These are phyloP conservation scores for Xanthoconium stramineum DNA, from an alignment of 768 basidiomycete species.

Conservation along the genomic window DNA sequence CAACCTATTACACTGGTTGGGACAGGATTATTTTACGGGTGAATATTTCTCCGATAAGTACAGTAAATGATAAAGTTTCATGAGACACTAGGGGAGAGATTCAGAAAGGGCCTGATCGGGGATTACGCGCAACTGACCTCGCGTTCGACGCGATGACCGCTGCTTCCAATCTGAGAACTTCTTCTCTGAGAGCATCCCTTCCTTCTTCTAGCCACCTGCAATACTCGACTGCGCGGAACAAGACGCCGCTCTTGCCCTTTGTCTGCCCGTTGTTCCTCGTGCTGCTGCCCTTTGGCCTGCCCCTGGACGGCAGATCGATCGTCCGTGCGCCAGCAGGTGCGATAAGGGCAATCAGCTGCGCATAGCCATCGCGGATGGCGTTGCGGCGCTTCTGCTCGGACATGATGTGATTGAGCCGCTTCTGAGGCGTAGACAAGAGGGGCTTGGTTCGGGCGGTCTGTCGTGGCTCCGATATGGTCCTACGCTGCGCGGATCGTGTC, in stretches of 20 bases:
- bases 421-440: conserved; percentile 79
- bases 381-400: conserved; percentile 93
- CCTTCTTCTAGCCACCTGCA: conserved; percentile 85
- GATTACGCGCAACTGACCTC: conserved; percentile 13
- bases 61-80: neutral
- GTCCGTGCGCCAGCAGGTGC: conserved; percentile 73
- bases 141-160: conserved; percentile 24
- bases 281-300: conserved; percentile 77
- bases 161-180: conserved; percentile 65
- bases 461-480: conserved; percentile 20
- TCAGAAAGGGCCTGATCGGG: neutral
- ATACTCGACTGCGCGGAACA: conserved; percentile 86
- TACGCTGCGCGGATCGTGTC: conserved; percentile 20
- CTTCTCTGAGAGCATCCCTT: conserved; percentile 61
- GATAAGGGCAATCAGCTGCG: conserved; percentile 77
- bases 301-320: conserved; percentile 72
- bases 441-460: conserved; percentile 49
- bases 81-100: neutral
- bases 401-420: conserved; percentile 90
- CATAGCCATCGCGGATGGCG: conserved; percentile 87
- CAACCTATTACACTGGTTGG: neutral
- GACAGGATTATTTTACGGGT: conserved; percentile 7
- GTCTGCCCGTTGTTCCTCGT: conserved; percentile 59
- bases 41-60: neutral
- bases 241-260: conserved; percentile 86